Conservation (phyloP, 2,329 filamentous ascomycete species). For the Aspergillus pseudotamarii region DNA sequence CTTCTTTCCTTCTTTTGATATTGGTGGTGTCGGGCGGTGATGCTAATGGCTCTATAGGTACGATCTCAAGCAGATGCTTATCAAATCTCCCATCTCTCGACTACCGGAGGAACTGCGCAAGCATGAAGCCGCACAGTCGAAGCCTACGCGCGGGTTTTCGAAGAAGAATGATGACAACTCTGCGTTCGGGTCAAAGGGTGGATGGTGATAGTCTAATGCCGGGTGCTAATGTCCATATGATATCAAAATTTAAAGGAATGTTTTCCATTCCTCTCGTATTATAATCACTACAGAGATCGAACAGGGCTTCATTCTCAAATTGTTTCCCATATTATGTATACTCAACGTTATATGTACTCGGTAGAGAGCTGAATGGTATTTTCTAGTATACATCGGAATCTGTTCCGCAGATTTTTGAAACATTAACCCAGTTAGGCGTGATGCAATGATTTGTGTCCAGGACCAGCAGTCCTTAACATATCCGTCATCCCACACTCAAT, state of each 20-base stretch:
- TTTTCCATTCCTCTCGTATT: background rate
- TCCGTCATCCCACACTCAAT: background rate
- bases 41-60: conserved; percentile 50
- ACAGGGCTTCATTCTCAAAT: background rate
- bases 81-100: conserved; percentile 82
- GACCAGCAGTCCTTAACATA: background rate
- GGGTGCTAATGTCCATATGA: background rate
- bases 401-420: background rate
- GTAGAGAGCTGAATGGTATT: background rate
- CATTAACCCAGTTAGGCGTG: background rate
- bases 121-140: conserved; percentile 90
- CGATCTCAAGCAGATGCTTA: conserved; percentile 93
- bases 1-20: background rate
- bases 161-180: conserved; percentile 52
- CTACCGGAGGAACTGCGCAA: conserved; percentile 89
- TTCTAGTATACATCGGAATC: background rate
- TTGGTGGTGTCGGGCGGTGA: background rate
- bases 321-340: conserved; percentile 3
- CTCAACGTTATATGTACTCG: background rate
- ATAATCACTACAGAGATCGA: background rate
- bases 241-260: background rate
- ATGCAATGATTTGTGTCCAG: background rate
- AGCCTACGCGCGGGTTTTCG: conserved; percentile 54
- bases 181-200: conserved; percentile 40
- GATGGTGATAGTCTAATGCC: conserved; percentile 28